These are phyloP conservation scores for Vigna radiata DNA, from an alignment of 306 rosid species.

Conservation along the genomic window DNA sequence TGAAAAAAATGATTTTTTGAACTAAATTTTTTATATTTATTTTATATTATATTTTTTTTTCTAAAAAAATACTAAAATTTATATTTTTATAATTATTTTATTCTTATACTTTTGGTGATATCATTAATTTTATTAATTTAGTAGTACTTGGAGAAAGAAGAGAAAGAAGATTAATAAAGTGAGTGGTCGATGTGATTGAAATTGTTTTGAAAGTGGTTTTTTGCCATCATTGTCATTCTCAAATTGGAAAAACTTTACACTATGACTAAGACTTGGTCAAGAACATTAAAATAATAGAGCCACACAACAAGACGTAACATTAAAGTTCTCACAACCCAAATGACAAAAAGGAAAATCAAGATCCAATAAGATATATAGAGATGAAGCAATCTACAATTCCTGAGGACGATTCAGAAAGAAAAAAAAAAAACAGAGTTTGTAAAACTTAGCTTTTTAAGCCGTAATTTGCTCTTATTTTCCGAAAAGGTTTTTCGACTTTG, in stretches of 20 bases:
- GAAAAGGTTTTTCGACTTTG: not conserved
- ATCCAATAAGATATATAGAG: not conserved
- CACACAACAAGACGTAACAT: constrained; percentile 1
- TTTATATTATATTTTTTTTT: too few relatives aligned
- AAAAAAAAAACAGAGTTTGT: not conserved
- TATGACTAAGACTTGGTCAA: not conserved
- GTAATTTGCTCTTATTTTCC: not conserved
- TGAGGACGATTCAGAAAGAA: not conserved
- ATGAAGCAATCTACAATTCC: constrained; percentile 16
- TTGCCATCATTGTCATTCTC: not conserved
- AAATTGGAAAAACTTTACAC: not conserved
- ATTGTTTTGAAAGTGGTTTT: not conserved
- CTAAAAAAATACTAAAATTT: too few relatives aligned
- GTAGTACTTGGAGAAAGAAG: not conserved
- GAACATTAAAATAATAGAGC: not conserved
- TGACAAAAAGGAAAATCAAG: not conserved
- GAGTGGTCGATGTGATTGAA: not conserved
- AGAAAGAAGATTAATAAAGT: not conserved
- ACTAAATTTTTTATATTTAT: too few relatives aligned
- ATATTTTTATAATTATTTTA: too few relatives aligned
- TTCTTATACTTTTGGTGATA: too few relatives aligned
- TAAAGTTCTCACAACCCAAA: constrained; percentile 1
- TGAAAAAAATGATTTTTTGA: not conserved
- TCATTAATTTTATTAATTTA: too few relatives aligned
- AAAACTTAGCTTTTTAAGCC: not conserved